Base-by-base conservation (phyloP, 768 basidiomycete genomes). In the Calocera viscosa region DNA sequence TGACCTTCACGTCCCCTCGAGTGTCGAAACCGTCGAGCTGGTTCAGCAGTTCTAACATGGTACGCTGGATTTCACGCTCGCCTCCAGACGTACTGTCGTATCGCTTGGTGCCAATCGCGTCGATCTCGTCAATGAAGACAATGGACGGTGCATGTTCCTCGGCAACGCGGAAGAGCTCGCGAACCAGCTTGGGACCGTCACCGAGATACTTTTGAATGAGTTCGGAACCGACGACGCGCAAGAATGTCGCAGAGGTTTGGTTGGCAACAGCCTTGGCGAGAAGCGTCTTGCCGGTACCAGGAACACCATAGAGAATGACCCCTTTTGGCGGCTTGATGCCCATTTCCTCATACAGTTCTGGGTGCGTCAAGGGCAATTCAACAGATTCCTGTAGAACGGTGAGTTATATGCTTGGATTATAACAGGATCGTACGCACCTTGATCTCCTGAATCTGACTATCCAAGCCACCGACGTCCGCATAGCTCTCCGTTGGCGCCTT, bases 11-110 rank as follows among this genome's bases (percentile, higher is more conserved):
- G 74, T 98, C 96, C n/a, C 95, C 95, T 66, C 94, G 87, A 3
- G 94, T 94, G 75, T 99, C 96, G 76, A 99, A 98, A n/a, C 96
- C 96, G 72, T 99, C 96, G 41, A 99, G 82, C 77, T 99, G 96
- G 75, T 99, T 99, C 64, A 99, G 84, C 63, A 99, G 82, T 76
- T 99, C 96, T 78, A 98, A 82, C 96, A 99, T 97, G 17, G 96
- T 99, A 67, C 96, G 86, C 76, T 99, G 96, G 71, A 99, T 98
- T 80, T 99, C 96, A 70, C 95, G 90, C 78, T 99, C 95, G 69
- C 96, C 96, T 34, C 96, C 95, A 1, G 94, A 97, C 65, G 94
- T 95, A 24, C 96, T 98, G 71, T 99, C 96, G 76, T 98, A 99
- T 89, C 96, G 89, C 79, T 99, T 99, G 5, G 95, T 98, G 75